A percentile compares a stretch with the other conserved stretches of the same genome.
Conservation (phyloP, 352 stramenopile genomes). For the Aphanomyces stellatus region DNA sequence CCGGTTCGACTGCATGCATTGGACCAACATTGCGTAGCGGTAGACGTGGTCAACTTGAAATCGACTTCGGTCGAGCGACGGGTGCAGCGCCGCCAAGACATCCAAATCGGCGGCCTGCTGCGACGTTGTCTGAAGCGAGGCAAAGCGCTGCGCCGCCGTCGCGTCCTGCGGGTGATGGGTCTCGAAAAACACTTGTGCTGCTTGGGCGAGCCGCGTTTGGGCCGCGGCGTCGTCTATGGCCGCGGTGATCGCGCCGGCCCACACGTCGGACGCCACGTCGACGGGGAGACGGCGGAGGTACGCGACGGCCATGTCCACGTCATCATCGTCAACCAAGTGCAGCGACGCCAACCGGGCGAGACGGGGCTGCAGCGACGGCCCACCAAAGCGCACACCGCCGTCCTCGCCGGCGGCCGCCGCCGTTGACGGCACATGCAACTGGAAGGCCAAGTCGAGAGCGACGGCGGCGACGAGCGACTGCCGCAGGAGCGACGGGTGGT, state of each 20-base stretch:
- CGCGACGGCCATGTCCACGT: neutral
- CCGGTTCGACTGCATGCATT: neutral
- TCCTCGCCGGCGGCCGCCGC: neutral
- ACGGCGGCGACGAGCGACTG: neutral
- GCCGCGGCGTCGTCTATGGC: neutral
- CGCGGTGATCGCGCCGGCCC: neutral
- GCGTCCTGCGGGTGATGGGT: too few relatives aligned
- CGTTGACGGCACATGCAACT: neutral
- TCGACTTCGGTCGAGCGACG: neutral
- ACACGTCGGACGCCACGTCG: neutral
- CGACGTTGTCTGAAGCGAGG: neutral
- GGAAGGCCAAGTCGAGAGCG: neutral
- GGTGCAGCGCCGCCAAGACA: neutral
- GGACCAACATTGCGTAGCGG: neutral
- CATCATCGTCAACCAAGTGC: neutral
- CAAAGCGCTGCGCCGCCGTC: neutral
- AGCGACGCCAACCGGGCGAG: neutral
- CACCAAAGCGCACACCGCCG: neutral
- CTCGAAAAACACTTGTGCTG: neutral
- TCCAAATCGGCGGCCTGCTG: constrained; percentile 2
- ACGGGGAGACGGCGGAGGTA: neutral
- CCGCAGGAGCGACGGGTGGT: neutral
- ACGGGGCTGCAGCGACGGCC: neutral
- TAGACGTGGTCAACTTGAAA: constrained; percentile 11
- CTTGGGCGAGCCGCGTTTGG: neutral